phyloP scores from a whole-genome alignment of 306 rosid species.

The Castanospermum australe region DNA sequence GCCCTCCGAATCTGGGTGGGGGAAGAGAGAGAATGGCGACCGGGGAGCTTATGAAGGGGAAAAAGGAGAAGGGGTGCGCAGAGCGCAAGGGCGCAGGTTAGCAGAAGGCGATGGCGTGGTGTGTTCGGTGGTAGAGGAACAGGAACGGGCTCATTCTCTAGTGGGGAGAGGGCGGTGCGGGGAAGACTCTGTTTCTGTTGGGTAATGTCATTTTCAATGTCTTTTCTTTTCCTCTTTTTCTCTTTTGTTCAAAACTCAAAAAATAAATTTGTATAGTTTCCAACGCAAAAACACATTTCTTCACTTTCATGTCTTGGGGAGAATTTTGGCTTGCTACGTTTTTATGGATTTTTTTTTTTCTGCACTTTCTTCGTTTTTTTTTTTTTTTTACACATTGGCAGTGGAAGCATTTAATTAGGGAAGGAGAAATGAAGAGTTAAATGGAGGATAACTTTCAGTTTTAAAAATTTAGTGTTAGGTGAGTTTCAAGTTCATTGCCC shows the following conservation, averaged over 20 bases:
- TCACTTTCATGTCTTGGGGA: background rate
- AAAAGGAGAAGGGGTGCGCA: background rate
- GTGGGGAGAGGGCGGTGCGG: conserved; percentile 56
- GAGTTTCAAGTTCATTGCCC: too few species aligned
- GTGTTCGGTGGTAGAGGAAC: conserved; percentile 82
- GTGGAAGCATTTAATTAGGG: too few species aligned
- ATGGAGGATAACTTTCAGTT: too few species aligned
- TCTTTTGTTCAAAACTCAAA: background rate
- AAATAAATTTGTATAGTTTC: background rate
- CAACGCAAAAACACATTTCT: background rate
- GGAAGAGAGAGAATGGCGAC: conserved; percentile 4
- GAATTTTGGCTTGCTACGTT: background rate
- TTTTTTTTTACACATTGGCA: too few species aligned
- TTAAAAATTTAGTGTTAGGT: too few species aligned
- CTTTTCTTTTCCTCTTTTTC: background rate
- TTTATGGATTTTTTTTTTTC: background rate
- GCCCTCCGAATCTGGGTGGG: conserved; percentile 26
- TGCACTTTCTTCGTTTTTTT: background rate
- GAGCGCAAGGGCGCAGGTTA: conserved; percentile 43
- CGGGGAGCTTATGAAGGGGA: conserved; percentile 24
- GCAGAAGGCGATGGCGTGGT: conserved; percentile 23
- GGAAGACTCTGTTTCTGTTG: conserved; percentile 46
- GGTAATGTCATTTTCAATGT: conserved; percentile 34
- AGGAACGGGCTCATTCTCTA: conserved; percentile 46
- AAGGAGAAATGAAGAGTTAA: too few species aligned